phyloP scores from a whole-genome alignment of 1,284 basidiomycete species.

The Apiotrichum gracile region DNA sequence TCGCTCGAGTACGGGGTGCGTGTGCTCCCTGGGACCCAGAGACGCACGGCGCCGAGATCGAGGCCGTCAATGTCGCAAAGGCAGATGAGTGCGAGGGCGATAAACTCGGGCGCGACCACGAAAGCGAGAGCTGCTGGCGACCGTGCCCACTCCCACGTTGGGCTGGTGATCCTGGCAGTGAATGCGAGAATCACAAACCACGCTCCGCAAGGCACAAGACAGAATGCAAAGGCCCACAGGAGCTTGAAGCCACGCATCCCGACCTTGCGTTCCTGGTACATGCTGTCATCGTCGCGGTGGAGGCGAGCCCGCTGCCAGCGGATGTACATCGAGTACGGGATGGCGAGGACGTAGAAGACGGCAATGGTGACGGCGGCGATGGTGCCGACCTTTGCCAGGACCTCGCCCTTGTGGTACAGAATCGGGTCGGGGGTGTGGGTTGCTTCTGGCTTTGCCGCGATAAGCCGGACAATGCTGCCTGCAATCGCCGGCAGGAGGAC shows the following conservation, averaged over 20 bases:
- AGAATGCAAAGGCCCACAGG: no score
- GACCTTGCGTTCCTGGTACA: no score
- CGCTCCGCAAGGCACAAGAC: no score
- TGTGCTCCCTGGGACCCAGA: background rate
- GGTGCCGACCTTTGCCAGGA: background rate
- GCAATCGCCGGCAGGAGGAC: background rate
- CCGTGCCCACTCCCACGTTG: background rate
- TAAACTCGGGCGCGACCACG: background rate
- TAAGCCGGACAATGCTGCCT: background rate
- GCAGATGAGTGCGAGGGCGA: background rate
- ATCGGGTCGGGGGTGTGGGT: background rate
- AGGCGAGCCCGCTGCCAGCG: no score
- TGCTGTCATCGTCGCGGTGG: no score
- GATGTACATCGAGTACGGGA: background rate
- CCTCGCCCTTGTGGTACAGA: background rate
- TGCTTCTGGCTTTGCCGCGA: background rate
- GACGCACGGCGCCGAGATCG: background rate
- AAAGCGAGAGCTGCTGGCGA: background rate
- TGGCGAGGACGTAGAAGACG: background rate
- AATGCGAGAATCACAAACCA: no score
- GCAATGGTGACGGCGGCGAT: background rate
- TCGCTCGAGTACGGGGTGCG: background rate
- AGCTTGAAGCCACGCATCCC: no score
- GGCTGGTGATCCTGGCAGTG: no score
- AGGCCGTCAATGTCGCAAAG: background rate